A percentile compares a stretch with the other conserved stretches of the same genome.
Evolutionary conservation across 345 rosid genomes (phyloP).

Genomic region (Melastoma malabathricum): DNA sequence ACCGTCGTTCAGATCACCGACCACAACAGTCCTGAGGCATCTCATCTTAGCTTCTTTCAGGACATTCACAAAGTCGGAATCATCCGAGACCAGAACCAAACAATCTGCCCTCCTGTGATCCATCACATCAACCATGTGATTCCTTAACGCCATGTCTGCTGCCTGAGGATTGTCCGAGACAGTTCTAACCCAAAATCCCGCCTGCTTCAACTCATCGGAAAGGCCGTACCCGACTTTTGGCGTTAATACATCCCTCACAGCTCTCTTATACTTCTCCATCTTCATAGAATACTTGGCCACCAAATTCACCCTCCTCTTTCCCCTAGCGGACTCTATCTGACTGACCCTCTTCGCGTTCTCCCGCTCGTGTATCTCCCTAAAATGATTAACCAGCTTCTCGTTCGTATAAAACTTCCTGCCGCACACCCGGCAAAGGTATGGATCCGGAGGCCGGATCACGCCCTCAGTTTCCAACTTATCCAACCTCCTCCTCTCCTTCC

Average conservation of each 20-base stretch:
- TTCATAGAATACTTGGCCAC: conserved; percentile 63
- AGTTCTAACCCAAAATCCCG: conserved; percentile 54
- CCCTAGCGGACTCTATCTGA: conserved; percentile 72
- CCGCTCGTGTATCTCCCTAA: conserved; percentile 67
- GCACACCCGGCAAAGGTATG: conserved; percentile 58
- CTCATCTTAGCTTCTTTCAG: conserved; percentile 59
- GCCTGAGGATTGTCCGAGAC: conserved; percentile 70
- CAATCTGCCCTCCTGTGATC: conserved; percentile 62
- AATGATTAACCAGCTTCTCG: conserved; percentile 62
- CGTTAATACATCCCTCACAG: conserved; percentile 35
- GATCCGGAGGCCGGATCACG: conserved; percentile 38
- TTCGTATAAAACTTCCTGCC: conserved; percentile 60
- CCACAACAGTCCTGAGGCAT: conserved; percentile 68
- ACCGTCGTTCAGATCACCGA: conserved; percentile 59
- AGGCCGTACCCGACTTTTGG: conserved; percentile 64
- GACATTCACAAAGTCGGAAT: conserved; percentile 55
- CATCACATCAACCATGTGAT: conserved; percentile 63
- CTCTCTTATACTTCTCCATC: conserved; percentile 67
- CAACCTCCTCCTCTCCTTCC: conserved; percentile 39
- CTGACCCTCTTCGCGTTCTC: conserved; percentile 69
- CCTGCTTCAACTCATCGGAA: conserved; percentile 60
- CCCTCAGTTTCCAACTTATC: conserved; percentile 55
- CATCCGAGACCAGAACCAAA: conserved; percentile 73
- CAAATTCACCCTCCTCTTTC: conserved; percentile 59
- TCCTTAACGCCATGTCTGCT: conserved; percentile 54